These are phyloP conservation scores for Simplicillium aogashimaense DNA, from an alignment of 2,329 filamentous ascomycete genomes.

Conservation along the genomic window DNA sequence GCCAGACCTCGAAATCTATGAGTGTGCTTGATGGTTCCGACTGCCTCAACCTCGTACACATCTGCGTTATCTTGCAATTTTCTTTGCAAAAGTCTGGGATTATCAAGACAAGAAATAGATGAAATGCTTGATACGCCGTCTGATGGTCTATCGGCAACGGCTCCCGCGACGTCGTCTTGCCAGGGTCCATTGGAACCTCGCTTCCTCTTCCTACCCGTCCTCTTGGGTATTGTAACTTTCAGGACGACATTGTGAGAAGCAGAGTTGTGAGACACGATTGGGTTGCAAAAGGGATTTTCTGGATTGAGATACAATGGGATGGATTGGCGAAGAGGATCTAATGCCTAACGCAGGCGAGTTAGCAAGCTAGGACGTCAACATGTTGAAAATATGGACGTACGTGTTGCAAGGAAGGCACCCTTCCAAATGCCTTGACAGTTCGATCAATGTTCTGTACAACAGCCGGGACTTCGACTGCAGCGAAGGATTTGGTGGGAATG, in stretches of 20 bases:
- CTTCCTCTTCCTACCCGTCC: constrained; percentile 80
- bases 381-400: constrained; percentile 15
- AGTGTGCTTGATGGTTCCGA: constrained; percentile 66
- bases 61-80: constrained; percentile 62
- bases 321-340: constrained; percentile 38
- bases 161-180: constrained; percentile 28
- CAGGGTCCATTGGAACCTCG: constrained; percentile 63
- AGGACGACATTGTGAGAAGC: constrained; percentile 76
- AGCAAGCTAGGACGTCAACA: neutral
- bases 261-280: constrained; percentile 66
- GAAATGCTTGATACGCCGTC: constrained; percentile 17
- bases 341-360: constrained; percentile 21
- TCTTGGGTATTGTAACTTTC: constrained; percentile 75
- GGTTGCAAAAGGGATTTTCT: constrained; percentile 68
- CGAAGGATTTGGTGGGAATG: constrained; percentile 22
- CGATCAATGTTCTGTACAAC: constrained; percentile 33
- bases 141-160: constrained; percentile 11
- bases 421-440: constrained; percentile 30
- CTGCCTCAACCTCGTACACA: constrained; percentile 56
- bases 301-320: constrained; percentile 68
- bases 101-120: constrained; percentile 39
- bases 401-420: constrained; percentile 25
- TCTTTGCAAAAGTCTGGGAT: constrained; percentile 45
- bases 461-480: constrained; percentile 32
- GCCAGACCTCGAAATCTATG: constrained; percentile 83